phyloP scores from a whole-genome alignment of 176 grass and related monocot genomes.

The Typha latifolia region DNA sequence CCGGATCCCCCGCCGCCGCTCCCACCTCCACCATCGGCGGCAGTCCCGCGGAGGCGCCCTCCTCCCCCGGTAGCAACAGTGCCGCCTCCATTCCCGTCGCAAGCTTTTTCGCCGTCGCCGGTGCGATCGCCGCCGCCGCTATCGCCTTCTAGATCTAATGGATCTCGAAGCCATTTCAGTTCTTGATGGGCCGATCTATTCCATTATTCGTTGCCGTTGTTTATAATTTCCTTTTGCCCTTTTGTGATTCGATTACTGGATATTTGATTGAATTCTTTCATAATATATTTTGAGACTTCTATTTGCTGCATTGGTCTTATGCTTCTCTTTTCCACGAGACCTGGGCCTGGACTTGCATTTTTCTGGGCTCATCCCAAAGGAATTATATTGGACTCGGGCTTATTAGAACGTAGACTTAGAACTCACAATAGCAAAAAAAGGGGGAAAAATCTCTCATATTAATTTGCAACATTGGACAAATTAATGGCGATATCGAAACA shows the following conservation, averaged over 20 bases:
- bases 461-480: no score
- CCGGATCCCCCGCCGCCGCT: conserved; percentile 1
- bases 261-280: no score
- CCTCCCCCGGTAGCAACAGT: not conserved
- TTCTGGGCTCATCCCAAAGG: no score
- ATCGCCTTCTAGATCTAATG: conserved; percentile 24
- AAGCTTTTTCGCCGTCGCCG: conserved; percentile 14
- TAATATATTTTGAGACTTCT: no score
- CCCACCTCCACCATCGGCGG: conserved; percentile 5
- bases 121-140: not conserved
- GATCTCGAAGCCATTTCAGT: not conserved
- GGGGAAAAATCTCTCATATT: no score
- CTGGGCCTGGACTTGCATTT: no score
- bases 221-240: not conserved
- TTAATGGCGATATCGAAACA: no score
- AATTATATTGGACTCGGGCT: no score
- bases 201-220: not conserved
- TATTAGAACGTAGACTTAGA: no score
- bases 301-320: no score
- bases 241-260: not conserved
- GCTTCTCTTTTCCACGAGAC: no score
- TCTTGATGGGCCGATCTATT: not conserved
- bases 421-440: no score
- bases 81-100: not conserved
- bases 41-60: conserved; percentile 1